phyloP scores from a whole-genome alignment of 2,329 filamentous ascomycete genomes.

The Ceratocystis variospora region DNA sequence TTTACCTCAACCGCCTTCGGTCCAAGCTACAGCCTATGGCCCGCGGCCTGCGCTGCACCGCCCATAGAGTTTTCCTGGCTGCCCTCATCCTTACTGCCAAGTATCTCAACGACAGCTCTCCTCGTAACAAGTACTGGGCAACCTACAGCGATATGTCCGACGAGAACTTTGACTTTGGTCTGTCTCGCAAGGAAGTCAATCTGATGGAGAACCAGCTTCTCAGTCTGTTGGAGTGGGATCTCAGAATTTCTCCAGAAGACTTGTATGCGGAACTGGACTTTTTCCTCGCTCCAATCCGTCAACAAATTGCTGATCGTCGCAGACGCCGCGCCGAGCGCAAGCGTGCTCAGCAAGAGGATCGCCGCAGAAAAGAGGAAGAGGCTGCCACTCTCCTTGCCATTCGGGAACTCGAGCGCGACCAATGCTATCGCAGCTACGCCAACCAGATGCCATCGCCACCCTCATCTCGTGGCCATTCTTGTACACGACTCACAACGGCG shows the following conservation, averaged over 20 bases:
- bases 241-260: constrained; percentile 71
- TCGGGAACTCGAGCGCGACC: background rate
- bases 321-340: constrained; percentile 37
- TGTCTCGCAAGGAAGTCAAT: constrained; percentile 92
- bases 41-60: constrained; percentile 90
- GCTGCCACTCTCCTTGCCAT: background rate
- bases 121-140: constrained; percentile 99
- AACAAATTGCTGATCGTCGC: constrained; percentile 39
- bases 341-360: constrained; percentile 28
- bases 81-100: constrained; percentile 78
- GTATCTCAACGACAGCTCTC: constrained; percentile 95
- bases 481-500: constrained; percentile 24
- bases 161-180: constrained; percentile 57
- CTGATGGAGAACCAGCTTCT: constrained; percentile 98
- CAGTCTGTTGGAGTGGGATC: constrained; percentile 87
- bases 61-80: constrained; percentile 93
- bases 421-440: constrained; percentile 24
- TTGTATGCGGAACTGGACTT: constrained; percentile 75
- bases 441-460: constrained; percentile 34
- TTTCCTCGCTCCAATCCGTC: constrained; percentile 75
- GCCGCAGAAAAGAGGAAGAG: background rate
- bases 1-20: constrained; percentile 79
- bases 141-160: constrained; percentile 72
- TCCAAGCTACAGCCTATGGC: constrained; percentile 80
- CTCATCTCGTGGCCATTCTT: constrained; percentile 32